Base-by-base conservation (phyloP, 2,329 filamentous ascomycete species). In the Colletotrichum chlorophyti region DNA sequence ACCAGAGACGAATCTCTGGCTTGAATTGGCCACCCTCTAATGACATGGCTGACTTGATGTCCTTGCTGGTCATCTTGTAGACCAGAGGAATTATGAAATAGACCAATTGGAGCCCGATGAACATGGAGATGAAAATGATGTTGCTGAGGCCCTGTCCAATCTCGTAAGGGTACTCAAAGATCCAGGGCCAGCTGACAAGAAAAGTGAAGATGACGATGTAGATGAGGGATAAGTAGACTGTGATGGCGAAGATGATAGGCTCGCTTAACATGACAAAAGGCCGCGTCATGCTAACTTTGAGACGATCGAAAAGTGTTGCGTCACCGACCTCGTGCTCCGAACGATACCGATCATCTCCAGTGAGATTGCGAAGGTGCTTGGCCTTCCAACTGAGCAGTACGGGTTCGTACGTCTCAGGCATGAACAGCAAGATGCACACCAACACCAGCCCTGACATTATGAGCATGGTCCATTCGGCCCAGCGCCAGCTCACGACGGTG, bases 381-480 rank as follows among this genome's bases (percentile, higher is more conserved):
- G 87, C 88, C 65, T 89, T 90, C 60, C 77, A 77, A 53, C 83
- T 79, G 27, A 90, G 70, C 4, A 90, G 72, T 12, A 87, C 43
- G 29, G 70, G 71, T 3, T 68, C 80, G 62, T 89, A 90, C 0
- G 88, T 90, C 69, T 90, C 88, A 2, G 88, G 88, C 48, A 90
- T 85, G 42, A 87, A 76, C 14, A 86, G 65, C 21, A 84, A 66
- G 29, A 90, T 82, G 32, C 83, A 65, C n/a, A 76, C 68, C 21
- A 88, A 76, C 55, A 88, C 72, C 6, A 81, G 68, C 0, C 78
- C 83, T 0, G 85, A 79, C 78, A 85, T 86, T 47, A 90, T 89
- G 27, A 89, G 72, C 57, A 89, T 78, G 1, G 85, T 78, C 72
- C 88, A 90, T 68, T 89, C 87, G 0, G 78, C 77, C 84, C 84